Evolutionary conservation across 768 basidiomycete genomes (phyloP).

Genomic region (Mycena galopus): DNA sequence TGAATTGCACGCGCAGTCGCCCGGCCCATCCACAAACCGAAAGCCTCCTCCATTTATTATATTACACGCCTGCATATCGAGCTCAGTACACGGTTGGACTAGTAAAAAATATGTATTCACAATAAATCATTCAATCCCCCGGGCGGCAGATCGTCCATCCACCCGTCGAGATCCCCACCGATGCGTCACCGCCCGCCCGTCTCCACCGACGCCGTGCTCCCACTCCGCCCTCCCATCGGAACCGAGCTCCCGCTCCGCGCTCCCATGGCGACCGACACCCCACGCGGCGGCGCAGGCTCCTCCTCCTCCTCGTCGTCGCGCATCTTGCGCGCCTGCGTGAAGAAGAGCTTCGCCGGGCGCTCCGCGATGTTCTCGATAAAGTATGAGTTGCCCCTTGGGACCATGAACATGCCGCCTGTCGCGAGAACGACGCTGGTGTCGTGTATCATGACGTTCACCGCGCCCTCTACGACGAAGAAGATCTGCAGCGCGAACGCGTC

Average conservation of each 20-base stretch:
- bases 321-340: constrained; percentile 83
- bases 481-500: constrained; percentile 53
- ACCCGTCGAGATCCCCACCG: too few relatives aligned
- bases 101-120: too few relatives aligned
- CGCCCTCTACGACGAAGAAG: constrained; percentile 86
- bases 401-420: constrained; percentile 88
- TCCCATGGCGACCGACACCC: constrained; percentile 21
- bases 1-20: too few relatives aligned
- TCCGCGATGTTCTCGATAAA: constrained; percentile 88
- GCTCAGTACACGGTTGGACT: too few relatives aligned
- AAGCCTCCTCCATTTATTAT: too few relatives aligned
- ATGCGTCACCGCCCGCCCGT: background rate
- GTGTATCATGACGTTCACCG: constrained; percentile 88
- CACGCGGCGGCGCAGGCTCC: background rate
- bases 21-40: too few relatives aligned
- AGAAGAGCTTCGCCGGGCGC: constrained; percentile 87
- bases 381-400: constrained; percentile 94
- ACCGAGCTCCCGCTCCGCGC: too few relatives aligned
- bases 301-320: constrained; percentile 7
- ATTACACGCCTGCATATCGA: too few relatives aligned
- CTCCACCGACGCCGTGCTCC: constrained; percentile 12
- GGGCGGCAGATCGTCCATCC: too few relatives aligned
- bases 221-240: constrained; percentile 7
- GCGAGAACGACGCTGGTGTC: constrained; percentile 81
- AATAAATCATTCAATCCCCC: too few relatives aligned